Evolutionary conservation across 2,329 filamentous ascomycete genomes (phyloP), one percentile per base, ranked within the genome.

Genomic region (Cladosporium sp.): DNA sequence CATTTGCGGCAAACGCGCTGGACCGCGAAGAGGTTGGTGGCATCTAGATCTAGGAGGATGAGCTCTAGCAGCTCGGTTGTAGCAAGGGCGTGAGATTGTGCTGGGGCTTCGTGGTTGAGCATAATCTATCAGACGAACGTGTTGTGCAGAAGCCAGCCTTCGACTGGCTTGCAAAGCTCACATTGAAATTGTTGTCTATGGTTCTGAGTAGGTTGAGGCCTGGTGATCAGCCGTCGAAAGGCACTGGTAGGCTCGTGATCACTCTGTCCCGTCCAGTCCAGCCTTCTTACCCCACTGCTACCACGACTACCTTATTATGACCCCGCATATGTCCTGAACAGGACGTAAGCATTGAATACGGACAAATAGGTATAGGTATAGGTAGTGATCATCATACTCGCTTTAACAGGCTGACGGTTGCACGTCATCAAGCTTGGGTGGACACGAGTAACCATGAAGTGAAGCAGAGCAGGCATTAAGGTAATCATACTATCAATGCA

Each of bases 61-160:
- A 52, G 35, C 49, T 52, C 49, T 20, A 52, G 49, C 4, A 52
- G 49, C 49, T 52, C 49, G 15, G 35, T 40, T 12, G 49, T 52
- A 9, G 49, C 35, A 2, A 52, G 35, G 15, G 40, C 49, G 20
- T 40, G 35, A 10, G 22, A 19, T 52, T 52, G 49, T 15, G 49
- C 49, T 40, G 45, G 28, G 19, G 28, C 20, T 32, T 47, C 42
- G 28, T 4, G 2, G 10, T 47, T 24, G 42, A 15, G 20, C 42
- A 47, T 47, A 24, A 28, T 32, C 17, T 19, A 24, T 20, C 24
- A 20, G 12, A n/a, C n/a, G 19, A 15, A 24, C 19, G 24, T n/a
- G 3, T 34, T 15, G 19, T 24, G 4, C 24, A 20, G 39, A 42
- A 6, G 39, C 39, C 39, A 42, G 7, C 6, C 12, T 42, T 13